Conservation (phyloP, 495 filamentous ascomycete species). For the Astrothelium macrocarpum region DNA sequence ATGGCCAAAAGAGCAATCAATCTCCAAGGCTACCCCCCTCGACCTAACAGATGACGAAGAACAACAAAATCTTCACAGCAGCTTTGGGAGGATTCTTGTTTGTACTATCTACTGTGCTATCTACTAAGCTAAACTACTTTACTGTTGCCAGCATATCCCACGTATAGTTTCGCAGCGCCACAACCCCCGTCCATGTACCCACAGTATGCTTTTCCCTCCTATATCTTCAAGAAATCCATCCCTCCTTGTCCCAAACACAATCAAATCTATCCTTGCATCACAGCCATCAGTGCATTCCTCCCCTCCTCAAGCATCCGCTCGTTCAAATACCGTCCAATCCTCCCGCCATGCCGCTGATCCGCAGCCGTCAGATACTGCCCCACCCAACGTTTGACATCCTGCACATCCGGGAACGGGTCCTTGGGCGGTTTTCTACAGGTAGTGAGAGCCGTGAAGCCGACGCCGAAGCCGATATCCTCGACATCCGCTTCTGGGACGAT, state of each 20-base stretch:
- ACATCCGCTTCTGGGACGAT: conserved; percentile 73
- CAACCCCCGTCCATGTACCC: background rate
- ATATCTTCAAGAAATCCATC: background rate
- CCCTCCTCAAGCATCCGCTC: conserved; percentile 50
- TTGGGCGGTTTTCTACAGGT: conserved; percentile 61
- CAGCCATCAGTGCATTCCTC: conserved; percentile 44
- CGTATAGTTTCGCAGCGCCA: background rate
- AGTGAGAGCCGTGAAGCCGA: conserved; percentile 84
- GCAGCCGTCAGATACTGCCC: conserved; percentile 57
- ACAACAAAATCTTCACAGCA: too few relatives aligned
- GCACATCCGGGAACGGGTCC: conserved; percentile 76
- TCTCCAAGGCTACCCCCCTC: too few relatives aligned
- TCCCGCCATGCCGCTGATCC: conserved; percentile 45
- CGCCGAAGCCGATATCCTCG: conserved; percentile 87
- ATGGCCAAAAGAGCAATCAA: too few relatives aligned
- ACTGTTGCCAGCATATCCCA: background rate
- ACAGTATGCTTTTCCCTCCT: background rate
- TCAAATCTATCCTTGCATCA: conserved; percentile 35
- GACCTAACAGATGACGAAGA: too few relatives aligned
- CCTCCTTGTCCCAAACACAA: background rate
- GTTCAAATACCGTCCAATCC: conserved; percentile 47
- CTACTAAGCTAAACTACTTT: too few relatives aligned
- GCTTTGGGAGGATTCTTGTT: too few relatives aligned
- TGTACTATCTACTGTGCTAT: too few relatives aligned
- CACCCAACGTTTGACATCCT: conserved; percentile 72